A percentile compares a stretch with the other conserved stretches of the same genome.
phyloP scores from a whole-genome alignment of 441 rosid species.

The Populus tomentosa region DNA sequence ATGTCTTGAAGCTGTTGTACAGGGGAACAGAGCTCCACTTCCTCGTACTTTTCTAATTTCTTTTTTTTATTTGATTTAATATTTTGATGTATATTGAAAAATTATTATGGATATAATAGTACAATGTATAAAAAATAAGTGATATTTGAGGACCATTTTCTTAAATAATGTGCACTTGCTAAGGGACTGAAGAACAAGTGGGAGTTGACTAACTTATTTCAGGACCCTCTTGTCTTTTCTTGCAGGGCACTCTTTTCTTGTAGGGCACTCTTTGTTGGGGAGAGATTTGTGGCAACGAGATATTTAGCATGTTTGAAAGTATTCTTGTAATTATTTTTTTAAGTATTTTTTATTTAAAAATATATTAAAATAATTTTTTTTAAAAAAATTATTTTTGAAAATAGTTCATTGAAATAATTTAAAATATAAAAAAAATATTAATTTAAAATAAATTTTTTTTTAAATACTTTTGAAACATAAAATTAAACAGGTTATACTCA shows the following conservation, averaged over 20 bases:
- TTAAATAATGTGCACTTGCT: not conserved
- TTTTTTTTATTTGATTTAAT: not conserved
- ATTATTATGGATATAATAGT: too few relatives aligned
- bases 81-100: too few relatives aligned
- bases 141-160: not conserved
- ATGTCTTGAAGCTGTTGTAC: conserved; percentile 27
- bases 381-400: too few relatives aligned
- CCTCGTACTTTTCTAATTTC: conserved; percentile 17
- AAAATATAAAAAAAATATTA: too few relatives aligned
- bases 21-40: conserved; percentile 70
- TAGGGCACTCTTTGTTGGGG: not conserved
- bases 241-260: not conserved
- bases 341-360: too few relatives aligned
- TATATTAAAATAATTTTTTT: too few relatives aligned
- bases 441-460: too few relatives aligned
- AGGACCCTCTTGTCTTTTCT: not conserved
- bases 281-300: not conserved
- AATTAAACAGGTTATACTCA: too few relatives aligned
- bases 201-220: not conserved
- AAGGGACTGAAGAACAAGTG: not conserved
- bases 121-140: not conserved
- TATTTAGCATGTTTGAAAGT: too few relatives aligned
- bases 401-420: too few relatives aligned
- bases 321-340: too few relatives aligned
- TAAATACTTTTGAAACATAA: too few relatives aligned